phyloP scores from a whole-genome alignment of 2,329 filamentous ascomycete species.

The Beauveria caledonica region DNA sequence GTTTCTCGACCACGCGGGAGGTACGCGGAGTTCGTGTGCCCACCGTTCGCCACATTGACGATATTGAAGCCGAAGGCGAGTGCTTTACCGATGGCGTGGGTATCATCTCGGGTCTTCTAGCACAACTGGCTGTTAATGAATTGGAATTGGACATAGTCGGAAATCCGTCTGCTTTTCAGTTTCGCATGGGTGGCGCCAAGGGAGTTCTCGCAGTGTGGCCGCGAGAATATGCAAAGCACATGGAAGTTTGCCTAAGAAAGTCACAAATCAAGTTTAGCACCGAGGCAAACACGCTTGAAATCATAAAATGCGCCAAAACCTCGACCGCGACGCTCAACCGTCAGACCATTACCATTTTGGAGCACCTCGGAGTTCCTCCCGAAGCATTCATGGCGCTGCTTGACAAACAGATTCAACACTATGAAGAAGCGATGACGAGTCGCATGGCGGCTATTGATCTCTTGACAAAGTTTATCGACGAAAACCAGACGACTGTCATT shows the following conservation, averaged over 20 bases:
- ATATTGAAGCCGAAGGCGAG: conserved; percentile 60
- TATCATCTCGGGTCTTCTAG: conserved; percentile 75
- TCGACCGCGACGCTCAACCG: conserved; percentile 77
- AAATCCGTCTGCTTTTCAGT: conserved; percentile 78
- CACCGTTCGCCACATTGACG: conserved; percentile 52
- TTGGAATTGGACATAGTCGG: conserved; percentile 50
- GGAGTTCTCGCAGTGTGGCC: conserved; percentile 75
- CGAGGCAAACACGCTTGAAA: conserved; percentile 64
- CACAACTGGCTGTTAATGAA: conserved; percentile 63
- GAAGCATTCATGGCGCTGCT: conserved; percentile 61
- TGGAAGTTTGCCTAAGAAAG: conserved; percentile 67
- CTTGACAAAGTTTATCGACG: conserved; percentile 70
- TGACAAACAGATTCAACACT: conserved; percentile 55
- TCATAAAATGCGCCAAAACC: conserved; percentile 72
- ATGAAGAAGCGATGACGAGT: conserved; percentile 62
- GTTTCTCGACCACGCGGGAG: conserved; percentile 84
- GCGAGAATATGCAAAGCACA: conserved; percentile 44
- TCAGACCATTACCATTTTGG: conserved; percentile 82
- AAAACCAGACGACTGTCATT: conserved; percentile 69
- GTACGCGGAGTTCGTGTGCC: conserved; percentile 57
- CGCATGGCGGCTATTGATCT: conserved; percentile 56
- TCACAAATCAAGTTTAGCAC: conserved; percentile 85
- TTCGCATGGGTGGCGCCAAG: conserved; percentile 87
- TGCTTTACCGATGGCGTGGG: conserved; percentile 90
- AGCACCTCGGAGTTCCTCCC: conserved; percentile 63